Conservation (phyloP, 805 yeast species). For the Zygosaccharomyces lentus region DNA sequence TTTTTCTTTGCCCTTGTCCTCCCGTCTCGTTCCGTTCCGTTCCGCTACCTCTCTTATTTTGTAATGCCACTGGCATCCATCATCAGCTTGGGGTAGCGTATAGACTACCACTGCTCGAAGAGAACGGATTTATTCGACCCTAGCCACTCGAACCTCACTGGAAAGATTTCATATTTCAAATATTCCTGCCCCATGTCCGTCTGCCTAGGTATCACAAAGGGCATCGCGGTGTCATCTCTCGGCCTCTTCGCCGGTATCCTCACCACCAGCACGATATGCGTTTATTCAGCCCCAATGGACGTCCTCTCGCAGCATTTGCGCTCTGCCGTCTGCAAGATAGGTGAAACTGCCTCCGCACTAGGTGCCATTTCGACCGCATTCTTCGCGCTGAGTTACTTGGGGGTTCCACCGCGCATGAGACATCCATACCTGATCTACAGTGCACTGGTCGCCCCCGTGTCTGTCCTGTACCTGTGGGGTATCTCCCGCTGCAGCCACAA, state of each 20-base stretch:
- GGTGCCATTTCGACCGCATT: slow-evolving; percentile 49
- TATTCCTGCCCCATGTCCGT: slow-evolving; percentile 8
- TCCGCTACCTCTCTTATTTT: too few species aligned
- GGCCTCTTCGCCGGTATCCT: slow-evolving; percentile 57
- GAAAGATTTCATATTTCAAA: too few species aligned
- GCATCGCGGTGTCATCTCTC: slow-evolving; percentile 61
- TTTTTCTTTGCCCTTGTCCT: too few species aligned
- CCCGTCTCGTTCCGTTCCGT: too few species aligned
- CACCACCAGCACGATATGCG: slow-evolving; percentile 34
- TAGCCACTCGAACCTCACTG: too few species aligned
- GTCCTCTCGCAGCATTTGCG: slow-evolving; percentile 17
- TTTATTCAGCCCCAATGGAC: slow-evolving; percentile 28
- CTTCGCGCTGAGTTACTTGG: slow-evolving; percentile 50
- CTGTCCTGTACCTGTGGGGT: slow-evolving; percentile 19
- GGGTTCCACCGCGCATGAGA: slow-evolving; percentile 51
- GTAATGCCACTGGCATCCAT: too few species aligned
- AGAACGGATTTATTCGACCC: too few species aligned
- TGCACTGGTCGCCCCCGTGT: slow-evolving; percentile 33
- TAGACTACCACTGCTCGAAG: too few species aligned
- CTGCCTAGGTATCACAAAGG: slow-evolving; percentile 42
- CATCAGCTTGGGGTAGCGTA: too few species aligned
- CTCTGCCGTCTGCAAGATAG: slow-evolving; percentile 23
- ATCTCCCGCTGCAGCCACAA: slow-evolving; percentile 17
- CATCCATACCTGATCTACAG: slow-evolving; percentile 73
- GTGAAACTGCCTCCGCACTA: slow-evolving; percentile 30